Evolutionary conservation across 805 yeast genomes (phyloP), one percentile per base, ranked within the genome.

Genomic region (Brettanomyces custersianus): DNA sequence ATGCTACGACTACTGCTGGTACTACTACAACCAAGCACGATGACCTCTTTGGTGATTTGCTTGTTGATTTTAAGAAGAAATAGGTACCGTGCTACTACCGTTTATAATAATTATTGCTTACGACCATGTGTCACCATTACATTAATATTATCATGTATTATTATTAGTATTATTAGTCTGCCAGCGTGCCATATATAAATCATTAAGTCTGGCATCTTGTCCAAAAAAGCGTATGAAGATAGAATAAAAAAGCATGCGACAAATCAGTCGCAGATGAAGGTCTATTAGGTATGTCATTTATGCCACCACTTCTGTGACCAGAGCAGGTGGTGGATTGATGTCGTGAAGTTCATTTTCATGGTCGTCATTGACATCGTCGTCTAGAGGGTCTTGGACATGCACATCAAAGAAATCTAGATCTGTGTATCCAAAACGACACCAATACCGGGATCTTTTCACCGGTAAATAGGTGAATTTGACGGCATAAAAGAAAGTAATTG

Each of bases 401-500:
- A 63, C 43, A 42, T 63, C 60, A 27, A 50, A 50, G 36, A 49
- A 58, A 27, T 54, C 62, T 25, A 70, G 49, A 9, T 56, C 52
- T 4, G 67, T 49, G 51, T 80, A 80, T 10, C 82, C 74, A 80
- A 86, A 80, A 40, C 90, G 72, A 50, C 84, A 79, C 48, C 72
- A 78, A 38, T 69, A 65, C 30, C 51, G 57, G n/a, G 55, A 52
- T 34, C 69, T 72, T 22, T 64, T 62, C 11, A 70, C 51, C 5
- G 97, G 96, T 50, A 88, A 62, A 41, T 55, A 56, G 15, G 67
- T 72, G 49, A 78, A 75, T 53, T 77, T 78, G 33, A 85, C 80
- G 51, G 77, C 70, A 43, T 70, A 67, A 58, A 84, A 88, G 25
- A 83, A 78, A 9, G 72, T 56, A 43, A 77, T 69, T 0, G 94